Evolutionary conservation across 352 stramenopile species (phyloP), one percentile per base, ranked within the genome.

Genomic region (Globisporangium splendens): DNA sequence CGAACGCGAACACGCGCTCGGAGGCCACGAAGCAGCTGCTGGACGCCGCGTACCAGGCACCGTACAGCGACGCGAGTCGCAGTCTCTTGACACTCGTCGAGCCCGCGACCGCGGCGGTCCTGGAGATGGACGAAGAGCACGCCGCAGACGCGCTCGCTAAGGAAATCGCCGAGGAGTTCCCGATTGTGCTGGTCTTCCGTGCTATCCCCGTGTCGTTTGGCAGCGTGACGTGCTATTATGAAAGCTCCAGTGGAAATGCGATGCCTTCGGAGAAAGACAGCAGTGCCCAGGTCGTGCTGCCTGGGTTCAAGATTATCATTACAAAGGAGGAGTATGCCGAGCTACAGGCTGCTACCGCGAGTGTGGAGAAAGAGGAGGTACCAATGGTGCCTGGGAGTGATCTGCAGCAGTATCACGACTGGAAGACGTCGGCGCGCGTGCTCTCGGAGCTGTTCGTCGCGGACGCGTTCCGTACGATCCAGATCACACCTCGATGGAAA

Each of bases 271-370:
- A 31, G 51, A 62, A 67, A 21, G 56, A 62, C 47, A 50, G 62
- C 21, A 46, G 38, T 15, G 39, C 18, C 22, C 28, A 35, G 28
- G 68, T 76, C 1, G 71, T 91, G 24, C 68, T 95, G 33, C 86
- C 86, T 3, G 86, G 86, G 17, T 95, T 95, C 67, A 93, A 92
- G 63, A 76, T 95, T 31, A 71, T 93, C 22, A 63, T 89, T 20
- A 66, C 77, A 38, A 86, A 82, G 48, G 66, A 86, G 38, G 66
- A 72, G 43, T 65, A 79, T 43, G 54, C 47, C 15, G 53, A 72
- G 14, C 13, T 77, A 33, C 57, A 24, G 1, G n/a, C 20, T n/a
- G 48, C n/a, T 2, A 48, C 56, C 2, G 43, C 42, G 52, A 3
- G 1, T 44, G 6, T 6, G 3, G 33, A 31, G 3, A 10, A 18